Percentiles rank a stretch among this genome's conserved stretches.
Evolutionary conservation across 768 basidiomycete genomes (phyloP).

Genomic region (Leccinum uliginosum): DNA sequence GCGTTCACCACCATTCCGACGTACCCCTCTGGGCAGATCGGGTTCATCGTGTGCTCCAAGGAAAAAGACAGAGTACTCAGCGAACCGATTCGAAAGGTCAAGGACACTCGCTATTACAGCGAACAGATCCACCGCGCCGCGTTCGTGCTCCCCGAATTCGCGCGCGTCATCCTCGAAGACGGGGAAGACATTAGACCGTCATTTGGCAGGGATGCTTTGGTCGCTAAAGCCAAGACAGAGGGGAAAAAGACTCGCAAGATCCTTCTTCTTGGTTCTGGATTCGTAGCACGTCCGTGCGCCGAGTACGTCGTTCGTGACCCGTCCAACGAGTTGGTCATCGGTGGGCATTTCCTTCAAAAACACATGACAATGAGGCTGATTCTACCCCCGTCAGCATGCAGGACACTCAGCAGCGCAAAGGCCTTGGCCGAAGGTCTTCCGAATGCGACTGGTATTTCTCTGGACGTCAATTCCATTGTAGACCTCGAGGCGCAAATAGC

Average conservation of each 20-base stretch:
- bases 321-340: constrained; percentile 80
- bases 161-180: constrained; percentile 67
- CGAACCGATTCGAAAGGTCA: constrained; percentile 68
- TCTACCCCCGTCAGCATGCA: constrained; percentile 56
- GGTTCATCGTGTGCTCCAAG: constrained; percentile 88
- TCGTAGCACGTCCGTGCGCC: constrained; percentile 93
- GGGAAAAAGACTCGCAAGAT: constrained; percentile 57
- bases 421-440: constrained; percentile 65
- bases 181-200: constrained; percentile 65
- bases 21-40: constrained; percentile 98
- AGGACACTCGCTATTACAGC: constrained; percentile 81
- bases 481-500: constrained; percentile 80
- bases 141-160: constrained; percentile 94
- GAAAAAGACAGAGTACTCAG: constrained; percentile 64
- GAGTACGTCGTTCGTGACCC: constrained; percentile 86
- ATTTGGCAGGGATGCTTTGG: constrained; percentile 63
- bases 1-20: constrained; percentile 97
- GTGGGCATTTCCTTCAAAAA: constrained; percentile 35
- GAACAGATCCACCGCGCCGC: constrained; percentile 72
- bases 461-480: constrained; percentile 71
- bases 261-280: constrained; percentile 90
- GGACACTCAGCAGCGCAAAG: constrained; percentile 75
- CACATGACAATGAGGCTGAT: constrained; percentile 1
- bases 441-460: constrained; percentile 65
- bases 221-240: constrained; percentile 38